Evolutionary conservation across 352 stramenopile species (phyloP).

Genomic region (Pythium dissotocum): DNA sequence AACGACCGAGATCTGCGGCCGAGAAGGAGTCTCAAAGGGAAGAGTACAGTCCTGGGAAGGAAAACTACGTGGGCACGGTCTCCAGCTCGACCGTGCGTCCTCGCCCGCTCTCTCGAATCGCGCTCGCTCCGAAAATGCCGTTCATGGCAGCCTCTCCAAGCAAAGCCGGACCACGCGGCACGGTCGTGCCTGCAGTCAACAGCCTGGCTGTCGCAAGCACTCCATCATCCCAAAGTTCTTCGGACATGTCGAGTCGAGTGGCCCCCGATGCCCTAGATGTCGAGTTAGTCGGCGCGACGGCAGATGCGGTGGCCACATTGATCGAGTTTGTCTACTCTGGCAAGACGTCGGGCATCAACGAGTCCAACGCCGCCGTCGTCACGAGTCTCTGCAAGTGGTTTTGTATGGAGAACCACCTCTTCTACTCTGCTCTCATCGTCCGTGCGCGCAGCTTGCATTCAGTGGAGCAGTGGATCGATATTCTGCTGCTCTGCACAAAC

Average conservation of each 20-base stretch:
- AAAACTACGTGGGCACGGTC: slow-evolving; percentile 23
- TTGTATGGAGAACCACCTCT: slow-evolving; percentile 36
- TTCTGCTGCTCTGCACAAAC: slow-evolving; percentile 32
- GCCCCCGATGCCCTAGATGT: slow-evolving; percentile 37
- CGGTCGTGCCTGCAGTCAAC: background rate
- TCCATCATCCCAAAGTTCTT: background rate
- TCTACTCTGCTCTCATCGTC: slow-evolving; percentile 40
- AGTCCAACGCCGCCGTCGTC: slow-evolving; percentile 36
- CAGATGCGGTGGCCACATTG: slow-evolving; percentile 43
- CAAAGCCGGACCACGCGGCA: background rate
- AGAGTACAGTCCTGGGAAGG: slow-evolving; percentile 26
- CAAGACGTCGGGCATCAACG: slow-evolving; percentile 35
- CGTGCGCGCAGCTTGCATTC: slow-evolving; percentile 32
- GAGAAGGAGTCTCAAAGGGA: background rate
- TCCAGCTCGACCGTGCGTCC: slow-evolving; percentile 5
- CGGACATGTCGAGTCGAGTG: background rate
- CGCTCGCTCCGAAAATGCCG: slow-evolving; percentile 24
- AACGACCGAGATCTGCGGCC: background rate
- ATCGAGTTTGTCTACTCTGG: slow-evolving; percentile 66
- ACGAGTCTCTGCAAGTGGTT: slow-evolving; percentile 51
- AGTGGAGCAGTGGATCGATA: slow-evolving; percentile 47
- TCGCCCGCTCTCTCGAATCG: slow-evolving; percentile 8
- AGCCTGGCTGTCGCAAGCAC: slow-evolving; percentile 1
- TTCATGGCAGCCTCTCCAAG: background rate
- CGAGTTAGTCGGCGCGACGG: slow-evolving; percentile 36